phyloP scores from a whole-genome alignment of 306 rosid species.

The Morella rubra region DNA sequence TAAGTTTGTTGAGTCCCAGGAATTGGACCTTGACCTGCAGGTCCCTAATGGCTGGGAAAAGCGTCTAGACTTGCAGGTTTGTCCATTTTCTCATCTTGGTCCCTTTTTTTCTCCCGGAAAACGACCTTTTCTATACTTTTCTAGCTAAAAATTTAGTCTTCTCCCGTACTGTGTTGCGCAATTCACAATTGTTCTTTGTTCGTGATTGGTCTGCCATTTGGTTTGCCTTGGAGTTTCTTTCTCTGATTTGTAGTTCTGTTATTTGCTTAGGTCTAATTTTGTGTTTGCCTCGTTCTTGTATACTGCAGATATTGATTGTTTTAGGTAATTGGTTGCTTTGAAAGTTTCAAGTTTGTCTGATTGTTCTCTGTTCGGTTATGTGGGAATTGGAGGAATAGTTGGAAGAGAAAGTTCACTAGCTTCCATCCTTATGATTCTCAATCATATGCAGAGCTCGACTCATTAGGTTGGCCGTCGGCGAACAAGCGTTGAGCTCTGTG shows the following conservation, averaged over 20 bases:
- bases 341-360: not conserved
- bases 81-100: slow-evolving; percentile 18
- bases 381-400: slow-evolving; percentile 4
- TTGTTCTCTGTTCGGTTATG: slow-evolving; percentile 13
- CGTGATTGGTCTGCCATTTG: not conserved
- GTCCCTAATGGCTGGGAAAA: slow-evolving; percentile 96
- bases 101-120: slow-evolving; percentile 33
- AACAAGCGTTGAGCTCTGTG: not conserved
- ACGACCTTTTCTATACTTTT: not conserved
- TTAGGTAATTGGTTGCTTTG: not conserved
- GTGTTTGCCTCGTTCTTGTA: not conserved
- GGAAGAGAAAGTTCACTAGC: not conserved
- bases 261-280: not conserved
- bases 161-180: not conserved
- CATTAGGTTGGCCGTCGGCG: not conserved
- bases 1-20: slow-evolving; percentile 59
- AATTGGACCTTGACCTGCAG: slow-evolving; percentile 94
- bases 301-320: not conserved
- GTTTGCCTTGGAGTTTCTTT: slow-evolving; percentile 1
- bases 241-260: not conserved
- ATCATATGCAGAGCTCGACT: not conserved
- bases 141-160: not conserved
- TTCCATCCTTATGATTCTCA: not conserved
- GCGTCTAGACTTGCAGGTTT: slow-evolving; percentile 87
- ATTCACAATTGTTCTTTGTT: not conserved